Base-by-base conservation (phyloP, 352 stramenopile genomes). In the Pythium sp. region DNA sequence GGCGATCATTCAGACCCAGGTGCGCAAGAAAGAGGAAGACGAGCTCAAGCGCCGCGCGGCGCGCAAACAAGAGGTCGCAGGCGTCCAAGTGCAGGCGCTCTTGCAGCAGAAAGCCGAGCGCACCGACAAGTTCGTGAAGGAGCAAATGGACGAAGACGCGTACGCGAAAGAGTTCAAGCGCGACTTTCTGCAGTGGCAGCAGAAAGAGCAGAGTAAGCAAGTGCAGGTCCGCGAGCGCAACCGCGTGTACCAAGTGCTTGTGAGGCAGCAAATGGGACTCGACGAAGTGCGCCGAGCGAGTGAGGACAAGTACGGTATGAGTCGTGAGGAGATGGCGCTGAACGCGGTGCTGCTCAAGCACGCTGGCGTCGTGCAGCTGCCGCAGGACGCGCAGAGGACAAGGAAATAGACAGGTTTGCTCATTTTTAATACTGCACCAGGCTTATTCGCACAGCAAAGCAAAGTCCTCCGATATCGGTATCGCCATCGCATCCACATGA, bases 281-380 rank as follows among this genome's bases (percentile, higher is more conserved):
- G 82, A 91, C 63, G 65, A 62, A 5, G 26, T 59, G 58, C 79
- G 82, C 30, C 67, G 72, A 22, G 72, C 76, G 9, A 69, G 76
- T 24, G 82, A 85, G 26, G 82, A 91, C 69, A 86, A 85, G 74
- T 87, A 87, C 68, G 82, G 82, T 67, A 91, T 91, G 82, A 87
- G 53, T 6, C 72, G 78, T 30, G 56, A 81, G 53, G 82, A 91
- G 69, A 84, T 85, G 67, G 77, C 78, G 55, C 72, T 91, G 12
- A 91, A 91, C 55, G 57, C 78, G 0, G 65, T 69, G 73, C 63
- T 91, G 57, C 60, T 91, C 54, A 58, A 72, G 51, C 75, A 71
- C n/a, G 74, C 76, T 15, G 78, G 74, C 47, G 67, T 84, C 26
- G 20, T 26, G 30, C 26, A 63, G 18, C n/a, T 64, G 1, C 58